Base-by-base conservation (phyloP, 495 filamentous ascomycete species). In the Aspergillus incahuasiensis region DNA sequence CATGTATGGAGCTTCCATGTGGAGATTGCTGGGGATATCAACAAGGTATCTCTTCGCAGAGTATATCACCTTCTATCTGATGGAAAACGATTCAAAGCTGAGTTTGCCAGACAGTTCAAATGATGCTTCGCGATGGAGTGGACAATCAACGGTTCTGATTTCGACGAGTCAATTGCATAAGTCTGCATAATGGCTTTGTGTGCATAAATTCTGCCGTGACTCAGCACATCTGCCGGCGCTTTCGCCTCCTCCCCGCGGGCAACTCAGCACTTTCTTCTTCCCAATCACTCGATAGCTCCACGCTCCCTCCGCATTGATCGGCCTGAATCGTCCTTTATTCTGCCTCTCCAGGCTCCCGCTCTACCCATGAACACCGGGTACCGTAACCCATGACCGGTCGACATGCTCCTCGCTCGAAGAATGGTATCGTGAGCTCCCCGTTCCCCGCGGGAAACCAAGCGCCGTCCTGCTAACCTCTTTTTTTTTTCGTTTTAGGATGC, bases 401-500 rank as follows among this genome's bases (percentile, higher is more conserved):
- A 58, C 71, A 75, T 66, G 73, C 71, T 57, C 73, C 73, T 61
- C 69, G 73, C 63, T 75, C 73, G n/a, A 75, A 75, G 57, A 75
- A 68, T 63, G 73, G 73, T 75, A 57, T 34, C 25, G 41, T 48
- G 48, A 39, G 39, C 30, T 21, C n/a, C 22, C 32, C 20, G 30
- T 49, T 54, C 41, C 51, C 52, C 55, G 55, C 51, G 52, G 46
- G 40, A 54, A 45, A 19, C 58, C 41, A 38, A 34, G 50, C n/a
- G 20, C 39, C 13, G 1, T 35, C 20, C 39, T 48, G 46, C 58
- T 50, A 48, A 54, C 45, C 30, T 50, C 5, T 30, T 2, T 39
- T 52, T 16, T 20, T n/a, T 24, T 34, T 45, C n/a, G n/a, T n/a
- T 13, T 25, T 49, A 76, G 71, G 73, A 58, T 76, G 78, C 67